phyloP scores from a whole-genome alignment of 345 rosid species.

The Rhodamnia argentea region DNA sequence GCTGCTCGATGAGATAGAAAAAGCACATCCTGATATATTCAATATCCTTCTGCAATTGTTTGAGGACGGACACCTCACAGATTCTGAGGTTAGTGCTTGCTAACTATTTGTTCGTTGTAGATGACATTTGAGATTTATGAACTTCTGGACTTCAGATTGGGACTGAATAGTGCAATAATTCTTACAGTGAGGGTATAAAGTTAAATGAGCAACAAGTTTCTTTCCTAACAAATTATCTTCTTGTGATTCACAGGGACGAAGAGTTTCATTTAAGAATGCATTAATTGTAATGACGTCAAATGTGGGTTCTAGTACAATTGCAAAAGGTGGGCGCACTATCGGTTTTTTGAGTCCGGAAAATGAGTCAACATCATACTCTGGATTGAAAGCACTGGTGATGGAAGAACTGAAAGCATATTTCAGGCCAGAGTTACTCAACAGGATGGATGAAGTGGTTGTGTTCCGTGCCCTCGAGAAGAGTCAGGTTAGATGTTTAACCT shows the following conservation, averaged over 20 bases:
- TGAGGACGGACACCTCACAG: conserved; percentile 97
- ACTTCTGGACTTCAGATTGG: neutral
- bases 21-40: conserved; percentile 95
- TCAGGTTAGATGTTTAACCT: conserved; percentile 54
- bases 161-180: neutral
- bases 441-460: conserved; percentile 92
- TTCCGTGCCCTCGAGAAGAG: conserved; percentile 69
- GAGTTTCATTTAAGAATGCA: conserved; percentile 91
- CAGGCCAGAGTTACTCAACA: conserved; percentile 93
- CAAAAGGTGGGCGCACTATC: conserved; percentile 66
- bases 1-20: conserved; percentile 84
- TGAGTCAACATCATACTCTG: conserved; percentile 50
- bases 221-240: neutral
- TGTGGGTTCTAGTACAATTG: conserved; percentile 78
- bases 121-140: neutral
- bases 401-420: conserved; percentile 87
- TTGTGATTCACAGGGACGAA: conserved; percentile 48
- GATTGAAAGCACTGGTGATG: conserved; percentile 65
- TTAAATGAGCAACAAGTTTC: neutral
- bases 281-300: conserved; percentile 94
- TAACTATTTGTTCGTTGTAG: neutral
- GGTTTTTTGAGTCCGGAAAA: conserved; percentile 56
- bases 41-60: conserved; percentile 94
- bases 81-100: conserved; percentile 67
- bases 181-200: neutral